Evolutionary conservation across 352 stramenopile genomes (phyloP).

Genomic region (Phytophthora quininea): DNA sequence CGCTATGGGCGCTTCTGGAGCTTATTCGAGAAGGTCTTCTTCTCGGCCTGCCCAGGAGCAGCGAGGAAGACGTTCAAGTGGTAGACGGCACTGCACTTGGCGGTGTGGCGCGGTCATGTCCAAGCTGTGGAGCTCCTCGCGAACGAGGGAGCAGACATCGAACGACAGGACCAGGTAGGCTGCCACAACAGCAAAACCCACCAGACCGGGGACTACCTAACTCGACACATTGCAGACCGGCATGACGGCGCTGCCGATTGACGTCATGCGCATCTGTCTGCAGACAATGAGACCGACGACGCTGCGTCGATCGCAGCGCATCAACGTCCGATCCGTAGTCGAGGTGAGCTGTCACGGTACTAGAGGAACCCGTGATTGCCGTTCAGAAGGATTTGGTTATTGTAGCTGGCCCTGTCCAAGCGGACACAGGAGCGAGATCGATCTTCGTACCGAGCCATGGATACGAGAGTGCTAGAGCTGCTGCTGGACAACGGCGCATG

Average conservation of each 20-base stretch:
- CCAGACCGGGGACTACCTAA: neutral
- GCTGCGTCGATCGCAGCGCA: constrained; percentile 39
- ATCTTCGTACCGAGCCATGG: constrained; percentile 44
- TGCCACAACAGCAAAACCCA: too few relatives aligned
- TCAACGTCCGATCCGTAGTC: constrained; percentile 41
- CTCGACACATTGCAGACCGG: too few relatives aligned
- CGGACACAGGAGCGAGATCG: constrained; percentile 37
- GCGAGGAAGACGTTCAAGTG: constrained; percentile 39
- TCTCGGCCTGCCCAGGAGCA: too few relatives aligned
- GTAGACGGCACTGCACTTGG: too few relatives aligned
- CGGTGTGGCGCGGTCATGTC: constrained; percentile 39
- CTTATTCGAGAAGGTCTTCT: too few relatives aligned
- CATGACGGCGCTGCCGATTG: constrained; percentile 53
- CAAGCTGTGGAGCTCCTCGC: constrained; percentile 36
- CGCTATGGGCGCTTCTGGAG: too few relatives aligned
- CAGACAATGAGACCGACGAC: constrained; percentile 50
- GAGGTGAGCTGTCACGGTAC: constrained; percentile 38
- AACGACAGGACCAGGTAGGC: constrained; percentile 35
- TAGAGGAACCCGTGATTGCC: too few relatives aligned
- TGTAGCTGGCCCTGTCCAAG: constrained; percentile 40
- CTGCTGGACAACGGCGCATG: constrained; percentile 35
- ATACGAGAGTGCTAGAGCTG: constrained; percentile 47
- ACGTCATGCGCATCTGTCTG: constrained; percentile 48
- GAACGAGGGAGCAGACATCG: constrained; percentile 33
- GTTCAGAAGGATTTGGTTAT: too few relatives aligned